Base-by-base conservation (phyloP, 257 asterid species). In the Ehretia macrophylla region DNA sequence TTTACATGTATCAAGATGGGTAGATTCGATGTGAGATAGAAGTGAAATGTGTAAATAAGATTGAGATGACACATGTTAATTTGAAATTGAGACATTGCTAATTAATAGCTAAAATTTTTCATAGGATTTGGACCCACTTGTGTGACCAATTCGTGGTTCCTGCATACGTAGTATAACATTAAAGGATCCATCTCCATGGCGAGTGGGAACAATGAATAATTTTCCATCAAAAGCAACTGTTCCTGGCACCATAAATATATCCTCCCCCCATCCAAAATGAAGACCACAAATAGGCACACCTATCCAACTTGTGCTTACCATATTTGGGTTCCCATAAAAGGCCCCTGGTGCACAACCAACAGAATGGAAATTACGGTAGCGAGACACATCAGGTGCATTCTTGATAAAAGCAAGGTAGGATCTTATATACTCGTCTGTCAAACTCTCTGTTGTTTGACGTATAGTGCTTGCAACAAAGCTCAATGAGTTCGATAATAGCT, bases 191-290 rank as follows among this genome's bases (percentile, higher is more conserved):
- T 58, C 68, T 8, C 59, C 71, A 8, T 39, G 38, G 5, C 17
- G 49, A 17, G 48, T 45, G 0, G 63, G 71, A 11, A 63, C 47
- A 32, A 73, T 22, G 63, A 63, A 58, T 6, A 21, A n/a, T 40
- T 32, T 54, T 0, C 78, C 74, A 55, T 73, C 74, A 17, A 53
- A 54, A 14, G 59, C 64, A 10, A 73, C 10, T 5, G 71, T 51
- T 44, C 65, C 78, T 11, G 76, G 79, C 0, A 63, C 76, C 60
- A 69, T 18, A 35, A 10, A 66, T 17, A 51, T 42, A 18, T 58
- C 75, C 13, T 60, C 54, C 8, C 79, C 79, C 76, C 76, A 65
- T 4, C 78, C 78, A 20, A 69, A 66, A 38, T 74, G 55, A 14
- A 61, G 59, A 0, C 51, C 67, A 32, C 37, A 23, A 3, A 69